phyloP scores from a whole-genome alignment of 1,284 basidiomycete species.

The Tranzscheliella williamsii region DNA sequence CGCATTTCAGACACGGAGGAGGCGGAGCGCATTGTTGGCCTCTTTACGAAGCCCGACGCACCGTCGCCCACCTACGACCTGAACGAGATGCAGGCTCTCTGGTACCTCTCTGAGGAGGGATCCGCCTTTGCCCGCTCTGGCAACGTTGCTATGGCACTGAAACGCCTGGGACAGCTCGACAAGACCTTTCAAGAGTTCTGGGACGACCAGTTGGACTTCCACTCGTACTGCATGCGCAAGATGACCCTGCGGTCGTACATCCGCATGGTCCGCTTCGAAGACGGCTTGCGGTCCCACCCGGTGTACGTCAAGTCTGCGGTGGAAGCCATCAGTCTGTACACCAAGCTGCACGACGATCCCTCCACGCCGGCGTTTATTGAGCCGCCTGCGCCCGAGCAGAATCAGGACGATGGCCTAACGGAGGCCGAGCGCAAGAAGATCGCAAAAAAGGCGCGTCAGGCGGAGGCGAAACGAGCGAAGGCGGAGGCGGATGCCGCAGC shows the following conservation, averaged over 20 bases:
- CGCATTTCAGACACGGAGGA: constrained; percentile 72
- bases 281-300: constrained; percentile 74
- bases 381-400: constrained; percentile 30
- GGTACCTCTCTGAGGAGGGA: constrained; percentile 84
- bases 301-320: constrained; percentile 77
- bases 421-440: constrained; percentile 33
- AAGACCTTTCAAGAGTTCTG: constrained; percentile 86
- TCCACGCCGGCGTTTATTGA: constrained; percentile 54
- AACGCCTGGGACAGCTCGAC: constrained; percentile 78
- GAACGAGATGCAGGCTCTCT: constrained; percentile 92
- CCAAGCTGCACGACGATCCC: constrained; percentile 59
- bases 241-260: constrained; percentile 84
- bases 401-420: constrained; percentile 4
- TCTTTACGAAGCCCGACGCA: constrained; percentile 64
- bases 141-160: constrained; percentile 79
- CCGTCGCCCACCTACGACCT: constrained; percentile 76
- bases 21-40: constrained; percentile 41
- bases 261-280: constrained; percentile 79
- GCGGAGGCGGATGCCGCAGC: constrained; percentile 26
- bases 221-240: constrained; percentile 88
- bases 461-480: constrained; percentile 10
- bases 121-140: constrained; percentile 71
- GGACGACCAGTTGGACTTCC: constrained; percentile 98
- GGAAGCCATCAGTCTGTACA: constrained; percentile 73
- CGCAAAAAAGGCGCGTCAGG: constrained; percentile 30